These are phyloP conservation scores for Pezicula neosporulosa DNA, from an alignment of 2,329 filamentous ascomycete genomes.

Conservation along the genomic window DNA sequence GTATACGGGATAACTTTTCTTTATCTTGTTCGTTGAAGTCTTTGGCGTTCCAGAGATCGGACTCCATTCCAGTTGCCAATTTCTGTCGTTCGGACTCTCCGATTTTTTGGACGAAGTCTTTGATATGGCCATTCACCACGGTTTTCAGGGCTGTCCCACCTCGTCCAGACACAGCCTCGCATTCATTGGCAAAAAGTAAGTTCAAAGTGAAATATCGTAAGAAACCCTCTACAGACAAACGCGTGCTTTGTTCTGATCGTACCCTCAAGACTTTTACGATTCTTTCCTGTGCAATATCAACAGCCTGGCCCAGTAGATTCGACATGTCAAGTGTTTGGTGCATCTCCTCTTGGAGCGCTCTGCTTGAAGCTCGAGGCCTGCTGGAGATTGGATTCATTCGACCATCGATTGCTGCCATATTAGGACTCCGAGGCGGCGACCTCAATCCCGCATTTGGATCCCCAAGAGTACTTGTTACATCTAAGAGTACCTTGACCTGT, in stretches of 20 bases:
- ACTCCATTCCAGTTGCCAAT: slow-evolving; percentile 73
- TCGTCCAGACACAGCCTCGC: slow-evolving; percentile 77
- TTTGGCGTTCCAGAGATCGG: slow-evolving; percentile 74
- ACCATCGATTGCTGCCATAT: slow-evolving; percentile 23
- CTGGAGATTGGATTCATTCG: slow-evolving; percentile 11
- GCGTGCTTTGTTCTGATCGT: slow-evolving; percentile 68
- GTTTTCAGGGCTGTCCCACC: slow-evolving; percentile 74
- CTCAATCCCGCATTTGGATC: slow-evolving; percentile 19
- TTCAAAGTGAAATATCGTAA: slow-evolving; percentile 81
- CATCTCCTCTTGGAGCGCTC: slow-evolving; percentile 64
- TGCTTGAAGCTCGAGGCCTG: slow-evolving; percentile 8
- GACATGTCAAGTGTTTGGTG: slow-evolving; percentile 74
- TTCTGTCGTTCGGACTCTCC: slow-evolving; percentile 71
- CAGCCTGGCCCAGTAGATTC: slow-evolving; percentile 73
- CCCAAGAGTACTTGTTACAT: slow-evolving; percentile 71
- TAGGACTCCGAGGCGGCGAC: slow-evolving; percentile 28
- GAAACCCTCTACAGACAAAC: slow-evolving; percentile 66
- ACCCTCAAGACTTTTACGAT: slow-evolving; percentile 74
- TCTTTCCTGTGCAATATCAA: slow-evolving; percentile 77
- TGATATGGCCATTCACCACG: slow-evolving; percentile 78
- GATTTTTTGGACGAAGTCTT: slow-evolving; percentile 70
- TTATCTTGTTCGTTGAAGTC: slow-evolving; percentile 67
- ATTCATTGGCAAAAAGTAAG: slow-evolving; percentile 80
- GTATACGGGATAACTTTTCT: slow-evolving; percentile 57
- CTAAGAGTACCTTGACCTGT: slow-evolving; percentile 91